Evolutionary conservation across 2,329 filamentous ascomycete genomes (phyloP).

Genomic region (Ceratocystis diversiconidia): DNA sequence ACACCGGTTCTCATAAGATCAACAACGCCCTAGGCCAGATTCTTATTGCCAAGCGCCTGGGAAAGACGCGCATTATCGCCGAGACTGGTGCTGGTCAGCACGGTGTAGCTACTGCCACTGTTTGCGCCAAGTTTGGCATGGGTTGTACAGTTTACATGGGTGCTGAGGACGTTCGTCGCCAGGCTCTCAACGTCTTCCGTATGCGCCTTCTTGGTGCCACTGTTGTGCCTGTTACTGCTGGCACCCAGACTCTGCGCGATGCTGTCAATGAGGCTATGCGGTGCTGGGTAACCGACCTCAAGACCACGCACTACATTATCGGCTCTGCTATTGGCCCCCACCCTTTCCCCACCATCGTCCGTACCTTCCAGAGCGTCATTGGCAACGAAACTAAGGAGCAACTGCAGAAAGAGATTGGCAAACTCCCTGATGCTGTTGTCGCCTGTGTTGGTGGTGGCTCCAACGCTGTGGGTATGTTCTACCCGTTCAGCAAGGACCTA

Average conservation of each 20-base stretch:
- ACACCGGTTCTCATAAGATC: conserved; percentile 98
- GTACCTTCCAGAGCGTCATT: conserved; percentile 95
- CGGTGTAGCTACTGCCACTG: conserved; percentile 91
- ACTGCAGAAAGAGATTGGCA: conserved; percentile 69
- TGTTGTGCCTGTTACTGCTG: conserved; percentile 85
- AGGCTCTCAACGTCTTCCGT: conserved; percentile 94
- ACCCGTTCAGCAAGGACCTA: conserved; percentile 76
- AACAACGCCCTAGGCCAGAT: conserved; percentile 96
- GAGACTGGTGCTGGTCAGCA: conserved; percentile 97
- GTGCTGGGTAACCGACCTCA: conserved; percentile 82
- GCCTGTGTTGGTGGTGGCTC: conserved; percentile 92
- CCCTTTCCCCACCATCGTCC: conserved; percentile 92
- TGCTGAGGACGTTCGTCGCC: conserved; percentile 77
- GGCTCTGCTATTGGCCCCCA: conserved; percentile 95
- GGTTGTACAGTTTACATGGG: conserved; percentile 98
- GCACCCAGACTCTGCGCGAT: conserved; percentile 67
- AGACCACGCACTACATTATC: conserved; percentile 96
- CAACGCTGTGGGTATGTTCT: conserved; percentile 97
- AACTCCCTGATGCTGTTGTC: conserved; percentile 88
- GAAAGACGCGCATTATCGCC: conserved; percentile 94
- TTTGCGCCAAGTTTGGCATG: conserved; percentile 97
- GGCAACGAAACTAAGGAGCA: conserved; percentile 88
- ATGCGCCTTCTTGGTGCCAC: conserved; percentile 92
- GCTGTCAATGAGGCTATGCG: conserved; percentile 93
- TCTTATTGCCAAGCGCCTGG: conserved; percentile 67